Base-by-base conservation (phyloP, 208 protist genomes). In the Naegleria lovaniensis region DNA sequence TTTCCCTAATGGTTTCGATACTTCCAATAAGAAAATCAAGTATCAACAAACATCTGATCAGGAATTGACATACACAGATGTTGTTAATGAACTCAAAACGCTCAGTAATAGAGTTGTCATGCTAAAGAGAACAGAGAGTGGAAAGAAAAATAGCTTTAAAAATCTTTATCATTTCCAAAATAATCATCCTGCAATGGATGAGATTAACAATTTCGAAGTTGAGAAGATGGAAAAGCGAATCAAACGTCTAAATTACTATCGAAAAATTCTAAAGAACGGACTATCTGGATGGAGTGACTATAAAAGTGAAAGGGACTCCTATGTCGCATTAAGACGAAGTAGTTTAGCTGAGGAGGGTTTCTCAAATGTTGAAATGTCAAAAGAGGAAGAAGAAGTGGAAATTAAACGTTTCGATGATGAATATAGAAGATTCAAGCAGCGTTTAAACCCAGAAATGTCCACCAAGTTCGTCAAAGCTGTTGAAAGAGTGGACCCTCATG, bases 151-250 rank as follows among this genome's bases (percentile, higher is more conserved):
- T 39, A 33, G 33, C 83, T 52, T 67, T 19, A 67, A 67, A 67
- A 79, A 29, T 36, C 6, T 79, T 2, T 79, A 79, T n/a, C 25
- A 36, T 79, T 36, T 79, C 29, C 29, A 29, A 36, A 79, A 36
- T 36, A n/a, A 79, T 79, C n/a, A 19, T 4, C 16, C 6, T 15
- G 29, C 29, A 2, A 79, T 29, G 29, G 29, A 29, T 29, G 67
- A 79, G 9, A 38, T 43, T 6, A 11, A 29, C 11, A 19, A 39
- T 2, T 11, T 36, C 0, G 22, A 48, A 5, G 29, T 88, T 29
- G 41, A 88, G 19, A 39, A 58, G 16, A 29, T 88, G 43, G 43
- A 88, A 58, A 88, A 88, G n/a, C 1, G 85, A 88, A 88, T 33
- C 9, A 51, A 29, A 58, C 15, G 41, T 19, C 55, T 88, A 19